phyloP scores from a whole-genome alignment of 176 grass and related monocot genomes.

The Pharus latifolius region DNA sequence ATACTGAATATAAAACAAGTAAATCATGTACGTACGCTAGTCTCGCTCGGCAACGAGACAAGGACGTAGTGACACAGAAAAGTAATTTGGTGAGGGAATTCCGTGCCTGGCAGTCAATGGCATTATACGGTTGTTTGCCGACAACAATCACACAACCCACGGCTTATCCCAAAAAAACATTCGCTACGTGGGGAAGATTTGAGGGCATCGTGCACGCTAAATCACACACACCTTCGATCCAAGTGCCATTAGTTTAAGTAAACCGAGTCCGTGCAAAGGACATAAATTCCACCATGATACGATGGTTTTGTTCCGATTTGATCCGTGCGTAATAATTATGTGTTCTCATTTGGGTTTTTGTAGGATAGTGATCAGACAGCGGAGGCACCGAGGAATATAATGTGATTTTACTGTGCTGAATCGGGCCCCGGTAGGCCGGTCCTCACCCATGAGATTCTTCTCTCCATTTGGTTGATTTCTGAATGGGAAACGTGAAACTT shows the following conservation, averaged over 20 bases:
- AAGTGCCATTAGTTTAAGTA: conserved; percentile 20
- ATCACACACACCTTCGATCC: conserved; percentile 23
- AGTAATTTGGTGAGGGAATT: conserved; percentile 47
- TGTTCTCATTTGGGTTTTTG: conserved; percentile 17
- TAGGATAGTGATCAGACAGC: conserved; percentile 11
- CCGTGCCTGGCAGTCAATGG: conserved; percentile 29
- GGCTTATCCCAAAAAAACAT: conserved; percentile 24
- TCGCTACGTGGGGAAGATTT: not conserved
- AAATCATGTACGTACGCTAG: too few relatives aligned
- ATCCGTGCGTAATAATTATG: conserved; percentile 3
- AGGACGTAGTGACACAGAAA: conserved; percentile 6
- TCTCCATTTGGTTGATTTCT: conserved; percentile 1
- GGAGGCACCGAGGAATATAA: conserved; percentile 30
- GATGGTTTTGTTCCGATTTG: conserved; percentile 26
- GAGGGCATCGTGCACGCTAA: not conserved
- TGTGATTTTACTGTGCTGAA: conserved; percentile 11
- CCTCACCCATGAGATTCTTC: conserved; percentile 32
- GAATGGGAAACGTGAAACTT: not conserved
- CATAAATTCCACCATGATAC: conserved; percentile 56
- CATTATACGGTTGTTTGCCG: conserved; percentile 37
- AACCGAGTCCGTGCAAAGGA: conserved; percentile 8
- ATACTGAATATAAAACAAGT: too few relatives aligned
- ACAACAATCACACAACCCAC: conserved; percentile 29
- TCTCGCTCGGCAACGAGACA: not conserved
- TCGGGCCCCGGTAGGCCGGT: not conserved